Conservation (phyloP, 257 asterid species). For the Scutellaria barbata region DNA sequence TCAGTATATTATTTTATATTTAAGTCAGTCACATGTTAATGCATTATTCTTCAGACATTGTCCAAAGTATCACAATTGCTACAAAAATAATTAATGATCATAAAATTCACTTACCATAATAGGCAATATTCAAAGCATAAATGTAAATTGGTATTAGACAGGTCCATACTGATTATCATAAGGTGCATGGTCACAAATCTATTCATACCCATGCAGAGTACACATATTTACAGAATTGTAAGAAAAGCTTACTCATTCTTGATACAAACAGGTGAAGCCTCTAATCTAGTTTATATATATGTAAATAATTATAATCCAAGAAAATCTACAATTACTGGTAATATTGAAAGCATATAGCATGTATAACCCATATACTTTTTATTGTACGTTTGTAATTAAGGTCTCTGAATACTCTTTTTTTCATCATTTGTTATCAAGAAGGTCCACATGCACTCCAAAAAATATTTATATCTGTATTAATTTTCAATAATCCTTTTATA, state of each 20-base stretch:
- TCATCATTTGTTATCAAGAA: too few relatives aligned
- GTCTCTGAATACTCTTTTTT: too few relatives aligned
- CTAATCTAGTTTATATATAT: background rate
- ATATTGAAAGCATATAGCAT: too few relatives aligned
- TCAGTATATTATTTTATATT: background rate
- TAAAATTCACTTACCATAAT: background rate
- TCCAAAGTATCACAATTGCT: constrained; percentile 1
- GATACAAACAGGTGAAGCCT: too few relatives aligned
- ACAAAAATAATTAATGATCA: background rate
- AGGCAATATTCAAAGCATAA: background rate
- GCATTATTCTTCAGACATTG: constrained; percentile 1
- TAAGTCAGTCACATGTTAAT: background rate
- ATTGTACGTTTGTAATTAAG: too few relatives aligned
- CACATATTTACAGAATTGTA: background rate
- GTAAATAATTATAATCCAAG: background rate
- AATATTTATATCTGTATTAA: too few relatives aligned
- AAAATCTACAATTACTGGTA: too few relatives aligned
- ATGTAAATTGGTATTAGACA: background rate
- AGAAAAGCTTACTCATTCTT: background rate
- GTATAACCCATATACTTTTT: too few relatives aligned
- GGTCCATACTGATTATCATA: background rate
- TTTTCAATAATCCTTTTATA: too few relatives aligned
- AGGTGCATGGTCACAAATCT: background rate
- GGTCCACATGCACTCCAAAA: too few relatives aligned
- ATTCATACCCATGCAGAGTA: background rate